Conservation (phyloP, 2,329 filamentous ascomycete species). For the Chrysoporthe cubensis region DNA sequence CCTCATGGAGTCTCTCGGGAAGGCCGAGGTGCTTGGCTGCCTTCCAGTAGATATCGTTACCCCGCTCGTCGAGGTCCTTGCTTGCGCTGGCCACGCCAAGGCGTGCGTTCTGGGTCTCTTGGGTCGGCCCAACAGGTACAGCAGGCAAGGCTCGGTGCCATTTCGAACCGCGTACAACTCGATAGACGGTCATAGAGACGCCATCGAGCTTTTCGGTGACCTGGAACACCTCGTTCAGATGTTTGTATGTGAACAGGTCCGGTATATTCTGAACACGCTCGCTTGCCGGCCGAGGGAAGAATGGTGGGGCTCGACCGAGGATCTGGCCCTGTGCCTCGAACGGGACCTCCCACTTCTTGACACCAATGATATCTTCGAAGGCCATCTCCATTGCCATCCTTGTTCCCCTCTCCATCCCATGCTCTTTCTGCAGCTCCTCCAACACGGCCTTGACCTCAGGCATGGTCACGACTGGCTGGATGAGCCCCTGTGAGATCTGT, state of each 20-base stretch:
- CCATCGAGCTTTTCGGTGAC: constrained; percentile 42
- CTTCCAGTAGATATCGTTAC: constrained; percentile 33
- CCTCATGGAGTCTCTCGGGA: constrained; percentile 30
- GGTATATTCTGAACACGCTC: constrained; percentile 36
- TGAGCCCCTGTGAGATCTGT: constrained; percentile 37
- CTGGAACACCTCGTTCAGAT: constrained; percentile 32
- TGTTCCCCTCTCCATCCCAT: constrained; percentile 25
- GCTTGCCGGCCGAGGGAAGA: constrained; percentile 36
- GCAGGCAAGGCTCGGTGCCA: constrained; percentile 31
- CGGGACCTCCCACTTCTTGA: constrained; percentile 36
- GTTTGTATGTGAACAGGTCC: constrained; percentile 26
- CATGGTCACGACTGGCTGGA: constrained; percentile 33
- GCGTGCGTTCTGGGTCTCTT: constrained; percentile 19
- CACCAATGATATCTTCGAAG: constrained; percentile 35
- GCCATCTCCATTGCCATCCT: constrained; percentile 30
- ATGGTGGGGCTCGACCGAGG: constrained; percentile 33
- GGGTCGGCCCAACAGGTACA: constrained; percentile 19
- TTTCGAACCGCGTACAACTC: constrained; percentile 30
- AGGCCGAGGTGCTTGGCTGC: constrained; percentile 32
- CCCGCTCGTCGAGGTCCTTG: constrained; percentile 30
- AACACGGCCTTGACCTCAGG: constrained; percentile 30
- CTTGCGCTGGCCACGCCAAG: constrained; percentile 33
- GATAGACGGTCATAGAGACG: constrained; percentile 38
- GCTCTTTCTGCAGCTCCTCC: constrained; percentile 27
- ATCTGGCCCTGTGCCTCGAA: constrained; percentile 9